Base-by-base conservation (phyloP, 2,329 filamentous ascomycete genomes). In the Neurospora crassa region DNA sequence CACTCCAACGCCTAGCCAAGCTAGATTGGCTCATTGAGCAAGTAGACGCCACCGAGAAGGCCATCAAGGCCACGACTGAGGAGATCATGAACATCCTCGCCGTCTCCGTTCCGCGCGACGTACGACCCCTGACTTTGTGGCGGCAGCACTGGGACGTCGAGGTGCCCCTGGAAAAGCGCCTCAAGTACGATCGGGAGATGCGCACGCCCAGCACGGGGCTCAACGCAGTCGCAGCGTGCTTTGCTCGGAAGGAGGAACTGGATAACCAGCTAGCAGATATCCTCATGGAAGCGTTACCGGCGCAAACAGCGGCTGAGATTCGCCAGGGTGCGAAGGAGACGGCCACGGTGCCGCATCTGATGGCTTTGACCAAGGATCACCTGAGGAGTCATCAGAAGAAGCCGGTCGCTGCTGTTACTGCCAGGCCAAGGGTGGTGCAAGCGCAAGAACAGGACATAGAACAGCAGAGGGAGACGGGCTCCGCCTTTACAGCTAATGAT, bases 181-280 rank as follows among this genome's bases (percentile, higher is more conserved):
- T 69, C 41, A 42, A 40, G 7, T 42, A 34, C 41, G 24, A 53
- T 37, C 41, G n/a, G 20, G 43, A 67, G 69, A 43, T 37, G 53
- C 59, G 43, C 37, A 70, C 59, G 0, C 68, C 68, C 12, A 70
- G 70, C 3, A 74, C 70, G 1, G 5, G n/a, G 0, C 63, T 69
- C 18, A 29, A 74, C 40, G 34, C 45, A 20, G 59, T 68, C 2
- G 72, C 70, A 0, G n/a, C 12, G 12, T 72, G 70, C 42, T 73
- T 73, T 11, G 20, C 47, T n/a, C 8, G 41, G 53, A 73, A 71
- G 34, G 53, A 43, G 37, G 71, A 71, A 41, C 40, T 76, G 18
- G 72, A 74, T 34, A 11, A 16, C 5, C 29, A 69, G 41, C 40
- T 76, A n/a, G 74, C 71, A 42, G 34, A 74, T 73, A 77, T 40